Evolutionary conservation across 2,329 filamentous ascomycete genomes (phyloP), one percentile per base, ranked within the genome.

Genomic region (Albophoma yamanashiensis): DNA sequence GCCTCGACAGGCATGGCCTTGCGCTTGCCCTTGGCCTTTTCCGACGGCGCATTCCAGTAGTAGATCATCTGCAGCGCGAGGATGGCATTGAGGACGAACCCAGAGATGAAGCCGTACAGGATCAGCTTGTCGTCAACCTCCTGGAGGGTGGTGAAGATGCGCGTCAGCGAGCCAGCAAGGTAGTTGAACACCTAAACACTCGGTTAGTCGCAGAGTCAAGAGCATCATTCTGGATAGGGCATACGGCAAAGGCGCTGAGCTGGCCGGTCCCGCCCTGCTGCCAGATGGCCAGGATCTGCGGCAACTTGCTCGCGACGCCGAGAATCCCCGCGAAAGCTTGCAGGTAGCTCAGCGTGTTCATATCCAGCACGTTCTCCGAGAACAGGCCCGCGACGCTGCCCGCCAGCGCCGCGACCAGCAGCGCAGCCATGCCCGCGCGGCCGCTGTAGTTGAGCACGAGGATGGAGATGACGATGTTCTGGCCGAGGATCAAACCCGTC

Each of bases 111-210:
- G 57, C 92, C 89, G 76, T 96, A 97, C 34, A 99, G 83, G 68
- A 99, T 97, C 61, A 97, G 82, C 76, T 92, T 92, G 75, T 99
- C 94, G 73, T 96, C 89, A 62, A 99, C 94, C 79, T 99, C 94
- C 71, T 97, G 92, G 61, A 99, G 79, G 11, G 95, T 99, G 39
- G 94, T 99, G 76, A 97, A 99, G 78, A 99, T 96, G 71, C 94
- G 89, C 34, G 91, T 90, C 61, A 97, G 84, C 52, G 92, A 96
- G 45, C 95, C 94, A 67, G 87, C 81, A 69, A 99, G 90, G 76
- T 96, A 99, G 81, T 97, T 97, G 83, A 99, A 96, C 67, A 99
- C 92, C 92, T 97, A 55, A 22, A 15, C 6, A 12, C 12, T 22
- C 31, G 8, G 31, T 36, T 2, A 36, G 20, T 36, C 20, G 36